Conservation (phyloP, 2,329 filamentous ascomycete genomes). For the Xylaria digitata region DNA sequence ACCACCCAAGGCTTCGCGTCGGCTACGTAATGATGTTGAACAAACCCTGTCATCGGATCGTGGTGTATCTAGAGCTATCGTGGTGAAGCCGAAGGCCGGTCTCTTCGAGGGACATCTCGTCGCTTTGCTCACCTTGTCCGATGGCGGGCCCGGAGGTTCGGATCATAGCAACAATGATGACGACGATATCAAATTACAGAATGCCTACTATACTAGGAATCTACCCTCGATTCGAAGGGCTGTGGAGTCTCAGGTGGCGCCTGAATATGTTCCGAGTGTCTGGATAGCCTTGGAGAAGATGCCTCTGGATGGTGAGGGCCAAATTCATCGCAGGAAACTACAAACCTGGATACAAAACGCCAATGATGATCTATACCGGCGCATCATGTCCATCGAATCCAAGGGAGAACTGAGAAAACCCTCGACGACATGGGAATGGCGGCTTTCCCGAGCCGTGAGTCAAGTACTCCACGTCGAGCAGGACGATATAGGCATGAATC, state of each 20-base stretch:
- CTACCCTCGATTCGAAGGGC: slow-evolving; percentile 55
- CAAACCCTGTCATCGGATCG: slow-evolving; percentile 55
- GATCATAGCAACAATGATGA: slow-evolving; percentile 38
- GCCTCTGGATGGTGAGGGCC: slow-evolving; percentile 55
- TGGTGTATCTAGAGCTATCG: slow-evolving; percentile 55
- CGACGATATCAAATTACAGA: slow-evolving; percentile 54
- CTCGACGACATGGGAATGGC: slow-evolving; percentile 53
- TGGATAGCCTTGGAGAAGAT: slow-evolving; percentile 63
- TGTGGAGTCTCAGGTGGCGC: slow-evolving; percentile 52
- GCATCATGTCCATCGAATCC: slow-evolving; percentile 58
- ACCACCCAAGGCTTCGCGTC: slow-evolving; percentile 44
- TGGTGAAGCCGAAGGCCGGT: slow-evolving; percentile 62
- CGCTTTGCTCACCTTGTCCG: slow-evolving; percentile 58
- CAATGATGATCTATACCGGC: slow-evolving; percentile 59
- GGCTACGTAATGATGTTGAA: slow-evolving; percentile 51
- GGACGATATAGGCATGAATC: slow-evolving; percentile 57
- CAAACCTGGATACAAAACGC: slow-evolving; percentile 67
- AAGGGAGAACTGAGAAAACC: slow-evolving; percentile 53
- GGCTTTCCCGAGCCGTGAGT: slow-evolving; percentile 54
- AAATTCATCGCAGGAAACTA: slow-evolving; percentile 57
- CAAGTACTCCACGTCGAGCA: slow-evolving; percentile 54
- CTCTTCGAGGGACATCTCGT: slow-evolving; percentile 62
- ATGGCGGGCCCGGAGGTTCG: slow-evolving; percentile 45
- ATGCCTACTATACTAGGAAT: slow-evolving; percentile 55
- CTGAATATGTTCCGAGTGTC: slow-evolving; percentile 56